These are phyloP conservation scores for Boletus insuetus DNA, from an alignment of 768 basidiomycete species.

Conservation along the genomic window DNA sequence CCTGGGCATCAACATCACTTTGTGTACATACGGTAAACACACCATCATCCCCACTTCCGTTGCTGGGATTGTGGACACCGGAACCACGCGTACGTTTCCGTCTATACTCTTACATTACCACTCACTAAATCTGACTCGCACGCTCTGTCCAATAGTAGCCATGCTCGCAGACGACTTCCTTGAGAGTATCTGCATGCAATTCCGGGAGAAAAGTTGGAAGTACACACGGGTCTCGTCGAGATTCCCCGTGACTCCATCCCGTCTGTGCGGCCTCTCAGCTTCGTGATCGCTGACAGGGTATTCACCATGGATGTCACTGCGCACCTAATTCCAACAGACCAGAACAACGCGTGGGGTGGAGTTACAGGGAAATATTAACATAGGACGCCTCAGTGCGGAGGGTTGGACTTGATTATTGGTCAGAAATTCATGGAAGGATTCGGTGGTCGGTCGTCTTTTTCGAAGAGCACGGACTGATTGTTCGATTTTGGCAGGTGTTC, in stretches of 20 bases:
- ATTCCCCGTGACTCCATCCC: background rate
- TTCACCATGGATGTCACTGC: slow-evolving; percentile 19
- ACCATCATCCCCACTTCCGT: slow-evolving; percentile 14
- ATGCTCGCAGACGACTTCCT: slow-evolving; percentile 23
- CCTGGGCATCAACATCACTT: slow-evolving; percentile 30
- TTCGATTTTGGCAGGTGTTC: background rate
- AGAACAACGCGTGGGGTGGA: slow-evolving; percentile 17
- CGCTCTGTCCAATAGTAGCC: slow-evolving; percentile 7
- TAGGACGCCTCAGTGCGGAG: background rate
- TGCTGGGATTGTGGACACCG: slow-evolving; percentile 31
- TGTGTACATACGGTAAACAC: slow-evolving; percentile 8
- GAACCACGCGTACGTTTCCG: slow-evolving; percentile 20
- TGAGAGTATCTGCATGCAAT: slow-evolving; percentile 9
- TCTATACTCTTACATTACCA: background rate
- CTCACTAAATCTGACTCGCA: background rate
- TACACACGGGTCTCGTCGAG: too few relatives aligned
- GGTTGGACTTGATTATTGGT: background rate
- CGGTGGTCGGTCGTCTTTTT: background rate
- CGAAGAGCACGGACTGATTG: background rate
- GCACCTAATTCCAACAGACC: slow-evolving; percentile 13
- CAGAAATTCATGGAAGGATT: background rate
- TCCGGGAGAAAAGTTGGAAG: slow-evolving; percentile 9
- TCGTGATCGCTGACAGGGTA: slow-evolving; percentile 2
- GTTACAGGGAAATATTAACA: background rate
- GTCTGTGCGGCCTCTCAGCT: background rate